phyloP scores from a whole-genome alignment of 768 basidiomycete genomes.

The Panus rudis region DNA sequence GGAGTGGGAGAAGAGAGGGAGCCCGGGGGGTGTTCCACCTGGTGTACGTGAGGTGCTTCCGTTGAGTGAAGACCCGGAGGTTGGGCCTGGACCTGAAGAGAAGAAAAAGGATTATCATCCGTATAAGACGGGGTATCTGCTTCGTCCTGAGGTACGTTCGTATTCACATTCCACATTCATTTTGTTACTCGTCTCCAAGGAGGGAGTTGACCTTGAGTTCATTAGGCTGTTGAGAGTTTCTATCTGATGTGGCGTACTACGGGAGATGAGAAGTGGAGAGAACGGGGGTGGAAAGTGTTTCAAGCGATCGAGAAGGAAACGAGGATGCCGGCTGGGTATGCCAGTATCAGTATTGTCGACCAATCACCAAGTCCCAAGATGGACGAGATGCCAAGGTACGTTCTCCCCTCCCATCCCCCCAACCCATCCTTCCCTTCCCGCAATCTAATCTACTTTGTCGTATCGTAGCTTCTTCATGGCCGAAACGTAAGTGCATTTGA shows the following conservation, averaged over 20 bases:
- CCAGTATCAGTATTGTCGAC: conserved; percentile 47
- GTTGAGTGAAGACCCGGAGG: conserved; percentile 12
- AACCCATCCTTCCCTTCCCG: not conserved
- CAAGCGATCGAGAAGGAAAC: conserved; percentile 57
- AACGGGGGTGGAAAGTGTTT: conserved; percentile 67
- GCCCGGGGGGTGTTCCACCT: conserved; percentile 36
- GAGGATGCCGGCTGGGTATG: conserved; percentile 54
- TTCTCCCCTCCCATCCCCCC: conserved; percentile 1
- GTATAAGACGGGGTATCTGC: conserved; percentile 41
- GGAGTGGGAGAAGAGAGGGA: conserved; percentile 30
- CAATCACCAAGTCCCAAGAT: conserved; percentile 29
- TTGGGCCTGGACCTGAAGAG: not conserved
- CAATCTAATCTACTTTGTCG: not conserved
- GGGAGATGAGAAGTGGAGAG: conserved; percentile 60
- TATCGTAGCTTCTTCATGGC: conserved; percentile 41
- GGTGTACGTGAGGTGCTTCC: conserved; percentile 40
- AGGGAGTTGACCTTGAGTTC: conserved; percentile 51
- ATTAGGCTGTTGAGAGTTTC: conserved; percentile 69
- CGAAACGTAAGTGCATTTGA: conserved; percentile 33
- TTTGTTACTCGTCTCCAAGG: not conserved
- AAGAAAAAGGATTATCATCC: conserved; percentile 44
- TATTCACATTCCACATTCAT: conserved; percentile 24
- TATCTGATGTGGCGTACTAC: conserved; percentile 70
- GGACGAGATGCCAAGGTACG: conserved; percentile 69
- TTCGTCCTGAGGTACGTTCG: conserved; percentile 60